These are phyloP conservation scores for Arachis hypogaea DNA, from an alignment of 306 rosid genomes.

Conservation along the genomic window DNA sequence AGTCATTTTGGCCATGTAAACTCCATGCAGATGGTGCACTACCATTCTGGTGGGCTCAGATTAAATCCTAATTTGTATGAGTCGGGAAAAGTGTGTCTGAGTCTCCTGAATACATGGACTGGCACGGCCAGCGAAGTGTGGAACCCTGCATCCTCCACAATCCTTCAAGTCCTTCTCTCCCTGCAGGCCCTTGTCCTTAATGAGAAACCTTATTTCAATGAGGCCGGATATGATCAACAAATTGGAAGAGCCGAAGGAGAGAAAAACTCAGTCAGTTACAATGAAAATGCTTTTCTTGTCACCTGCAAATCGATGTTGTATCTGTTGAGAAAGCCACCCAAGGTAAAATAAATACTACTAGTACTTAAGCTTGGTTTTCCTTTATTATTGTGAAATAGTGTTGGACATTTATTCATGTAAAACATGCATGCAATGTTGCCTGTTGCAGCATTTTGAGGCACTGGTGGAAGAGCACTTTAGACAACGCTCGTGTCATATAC, in stretches of 20 bases:
- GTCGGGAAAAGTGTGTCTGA: conserved; percentile 94
- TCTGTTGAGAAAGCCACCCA: conserved; percentile 69
- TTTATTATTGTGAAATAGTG: not conserved
- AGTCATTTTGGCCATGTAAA: conserved; percentile 31
- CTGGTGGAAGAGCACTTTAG: conserved; percentile 81
- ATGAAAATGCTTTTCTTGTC: conserved; percentile 89
- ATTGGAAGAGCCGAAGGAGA: conserved; percentile 92
- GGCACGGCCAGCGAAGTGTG: conserved; percentile 84
- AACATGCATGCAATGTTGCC: not conserved
- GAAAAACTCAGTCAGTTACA: conserved; percentile 89
- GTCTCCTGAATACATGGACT: conserved; percentile 89
- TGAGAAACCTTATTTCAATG: conserved; percentile 95
- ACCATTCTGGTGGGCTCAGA: conserved; percentile 83
- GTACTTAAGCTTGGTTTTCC: conserved; percentile 15
- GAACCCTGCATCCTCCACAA: conserved; percentile 76
- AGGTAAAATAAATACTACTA: conserved; percentile 54
- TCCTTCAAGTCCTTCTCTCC: conserved; percentile 96
- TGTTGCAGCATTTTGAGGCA: conserved; percentile 79
- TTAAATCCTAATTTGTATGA: conserved; percentile 91
- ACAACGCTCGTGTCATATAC: conserved; percentile 57
- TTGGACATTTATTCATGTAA: not conserved
- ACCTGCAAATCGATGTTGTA: conserved; percentile 85
- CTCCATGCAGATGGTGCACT: conserved; percentile 80
- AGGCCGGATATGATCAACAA: conserved; percentile 95
- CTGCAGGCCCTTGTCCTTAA: conserved; percentile 97